Conservation (phyloP, 2,329 filamentous ascomycete genomes). For the Arthroderma sp. region DNA sequence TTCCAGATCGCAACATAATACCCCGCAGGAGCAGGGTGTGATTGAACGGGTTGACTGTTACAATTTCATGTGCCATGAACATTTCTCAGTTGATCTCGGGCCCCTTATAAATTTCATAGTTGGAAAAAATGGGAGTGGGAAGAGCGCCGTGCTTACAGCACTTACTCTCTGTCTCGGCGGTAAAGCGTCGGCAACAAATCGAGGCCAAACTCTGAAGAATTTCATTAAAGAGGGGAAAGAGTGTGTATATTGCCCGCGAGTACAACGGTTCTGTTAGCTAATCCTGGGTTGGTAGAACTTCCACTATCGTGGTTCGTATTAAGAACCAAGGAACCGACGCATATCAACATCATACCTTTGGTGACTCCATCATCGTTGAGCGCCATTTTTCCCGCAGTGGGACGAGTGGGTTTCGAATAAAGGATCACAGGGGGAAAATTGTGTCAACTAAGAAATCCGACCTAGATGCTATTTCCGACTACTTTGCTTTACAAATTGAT, state of each 20-base stretch:
- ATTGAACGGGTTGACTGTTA: slow-evolving; percentile 74
- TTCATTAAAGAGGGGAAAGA: slow-evolving; percentile 85
- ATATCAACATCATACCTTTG: slow-evolving; percentile 71
- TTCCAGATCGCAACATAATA: slow-evolving; percentile 49
- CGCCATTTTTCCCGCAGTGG: slow-evolving; percentile 68
- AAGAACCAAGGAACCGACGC: slow-evolving; percentile 82
- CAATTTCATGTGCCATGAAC: slow-evolving; percentile 94
- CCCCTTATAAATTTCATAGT: slow-evolving; percentile 97
- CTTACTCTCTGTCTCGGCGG: slow-evolving; percentile 89
- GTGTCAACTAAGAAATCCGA: slow-evolving; percentile 76
- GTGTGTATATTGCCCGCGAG: slow-evolving; percentile 28
- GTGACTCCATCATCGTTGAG: slow-evolving; percentile 77
- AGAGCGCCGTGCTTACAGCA: slow-evolving; percentile 88
- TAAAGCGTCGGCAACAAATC: slow-evolving; percentile 84
- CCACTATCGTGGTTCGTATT: slow-evolving; percentile 66
- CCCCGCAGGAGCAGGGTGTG: slow-evolving; percentile 68
- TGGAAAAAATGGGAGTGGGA: slow-evolving; percentile 93
- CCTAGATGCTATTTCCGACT: slow-evolving; percentile 85
- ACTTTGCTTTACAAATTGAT: slow-evolving; percentile 84
- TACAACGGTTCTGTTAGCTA: no score
- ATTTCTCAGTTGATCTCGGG: slow-evolving; percentile 70
- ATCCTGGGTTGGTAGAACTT: slow-evolving; percentile 22
- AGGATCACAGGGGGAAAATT: slow-evolving; percentile 53
- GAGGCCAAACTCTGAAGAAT: slow-evolving; percentile 74
- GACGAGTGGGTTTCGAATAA: slow-evolving; percentile 73